Conservation (phyloP, 805 yeast genomes). For the Nakazawaea ambrosiae region DNA sequence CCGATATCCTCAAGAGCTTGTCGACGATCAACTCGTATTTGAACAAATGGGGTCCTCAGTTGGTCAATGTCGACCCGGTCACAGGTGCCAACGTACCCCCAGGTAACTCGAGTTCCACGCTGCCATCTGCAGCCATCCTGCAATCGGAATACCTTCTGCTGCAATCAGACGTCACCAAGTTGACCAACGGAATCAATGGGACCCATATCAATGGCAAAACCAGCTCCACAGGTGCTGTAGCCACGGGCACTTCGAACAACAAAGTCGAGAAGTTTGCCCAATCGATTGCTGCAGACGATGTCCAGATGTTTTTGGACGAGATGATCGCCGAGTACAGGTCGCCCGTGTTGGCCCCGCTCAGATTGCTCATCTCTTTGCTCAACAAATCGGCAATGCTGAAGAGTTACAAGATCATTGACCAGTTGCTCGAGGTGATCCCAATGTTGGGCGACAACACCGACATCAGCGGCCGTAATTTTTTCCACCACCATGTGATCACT, state of each 20-base stretch:
- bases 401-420: conserved; percentile 51
- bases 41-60: conserved; percentile 42
- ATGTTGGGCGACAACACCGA: conserved; percentile 60
- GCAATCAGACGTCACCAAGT: too few relatives aligned
- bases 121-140: conserved; percentile 6
- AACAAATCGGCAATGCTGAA: conserved; percentile 57
- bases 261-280: conserved; percentile 17
- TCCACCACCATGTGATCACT: conserved; percentile 77
- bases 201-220: conserved; percentile 9
- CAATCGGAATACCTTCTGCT: too few relatives aligned
- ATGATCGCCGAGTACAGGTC: conserved; percentile 37
- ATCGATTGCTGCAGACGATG: conserved; percentile 21
- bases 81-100: too few relatives aligned
- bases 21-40: conserved; percentile 44
- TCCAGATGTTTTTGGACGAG: conserved; percentile 15
- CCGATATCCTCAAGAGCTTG: conserved; percentile 48
- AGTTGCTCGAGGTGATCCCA: conserved; percentile 42
- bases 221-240: not conserved
- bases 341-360: conserved; percentile 44
- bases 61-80: conserved; percentile 14
- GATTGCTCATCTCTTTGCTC: conserved; percentile 50
- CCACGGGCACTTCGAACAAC: not conserved
- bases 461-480: conserved; percentile 73
- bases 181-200: conserved; percentile 15
- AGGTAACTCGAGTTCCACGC: not conserved